Evolutionary conservation across 331 rosid species (phyloP), one percentile per base, ranked within the genome.

Genomic region (Malus hybrid): DNA sequence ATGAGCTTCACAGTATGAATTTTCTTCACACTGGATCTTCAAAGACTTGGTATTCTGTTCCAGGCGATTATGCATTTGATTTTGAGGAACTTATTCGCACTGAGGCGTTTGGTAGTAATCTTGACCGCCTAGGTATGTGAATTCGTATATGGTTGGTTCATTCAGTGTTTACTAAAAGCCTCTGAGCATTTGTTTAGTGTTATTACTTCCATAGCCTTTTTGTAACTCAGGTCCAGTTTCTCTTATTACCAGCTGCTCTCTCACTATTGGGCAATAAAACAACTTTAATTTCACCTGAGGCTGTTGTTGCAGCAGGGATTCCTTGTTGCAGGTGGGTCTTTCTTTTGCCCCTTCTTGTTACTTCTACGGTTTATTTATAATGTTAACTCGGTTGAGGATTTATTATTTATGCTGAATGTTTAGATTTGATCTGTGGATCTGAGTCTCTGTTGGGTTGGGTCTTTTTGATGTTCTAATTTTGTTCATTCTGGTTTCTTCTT

Each of bases 1-100:
- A 95, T 77, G 99, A 95, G 84, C 97, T 95, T 77, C 99, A 95
- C 81, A 95, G 99, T 83, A 85, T 95, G 99, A 95, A 95, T 84
- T 95, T 81, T 83, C 97, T 92, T 78, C 98, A 95, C 85, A 80
- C 91, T 50, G 99, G 99, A 78, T 89, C 99, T 34, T 79, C 97
- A 70, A 95, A 95, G 89, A 92, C 99, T 65, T 95, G 99, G 99
- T 95, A 95, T 86, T 79, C 99, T 61, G 91, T 95, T 84, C 98
- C 99, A 46, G 99, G 97, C 73, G 92, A 86, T 83, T 85, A 83
- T 84, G 99, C 98, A 24, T 81, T 84, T 86, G 87, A 85, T 68
- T 92, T 95, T 86, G 99, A 95, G 89, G 98, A 95, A 80, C 86
- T 89, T 68, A 86, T 95, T 65, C 88, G 96, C 30, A 66, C 86